These are phyloP conservation scores for Drechmeria coniospora DNA, from an alignment of 2,329 filamentous ascomycete genomes.

Conservation along the genomic window DNA sequence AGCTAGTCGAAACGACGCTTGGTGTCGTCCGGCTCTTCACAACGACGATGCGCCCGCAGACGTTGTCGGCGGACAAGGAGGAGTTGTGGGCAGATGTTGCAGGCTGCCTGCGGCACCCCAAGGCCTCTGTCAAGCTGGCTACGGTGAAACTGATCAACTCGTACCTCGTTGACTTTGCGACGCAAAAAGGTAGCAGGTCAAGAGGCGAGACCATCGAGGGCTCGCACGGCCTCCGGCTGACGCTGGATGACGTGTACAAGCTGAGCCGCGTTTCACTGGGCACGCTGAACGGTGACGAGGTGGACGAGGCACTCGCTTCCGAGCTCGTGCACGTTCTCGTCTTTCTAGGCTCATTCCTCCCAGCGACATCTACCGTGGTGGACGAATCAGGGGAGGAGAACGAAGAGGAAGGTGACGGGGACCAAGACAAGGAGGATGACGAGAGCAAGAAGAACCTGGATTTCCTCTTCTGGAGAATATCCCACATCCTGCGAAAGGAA, in stretches of 20 bases:
- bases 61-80: slow-evolving; percentile 43
- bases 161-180: slow-evolving; percentile 70
- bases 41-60: slow-evolving; percentile 45
- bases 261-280: slow-evolving; percentile 34
- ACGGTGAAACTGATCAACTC: slow-evolving; percentile 58
- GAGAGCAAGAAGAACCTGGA: slow-evolving; percentile 34
- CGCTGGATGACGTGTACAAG: slow-evolving; percentile 45
- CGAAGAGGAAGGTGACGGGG: slow-evolving; percentile 27
- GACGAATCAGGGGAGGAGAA: slow-evolving; percentile 23
- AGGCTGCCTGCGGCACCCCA: slow-evolving; percentile 53
- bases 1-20: slow-evolving; percentile 60
- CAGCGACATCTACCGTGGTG: slow-evolving; percentile 18
- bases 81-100: slow-evolving; percentile 58
- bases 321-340: slow-evolving; percentile 70
- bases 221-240: slow-evolving; percentile 54
- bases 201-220: slow-evolving; percentile 46
- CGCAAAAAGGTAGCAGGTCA: slow-evolving; percentile 33
- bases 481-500: slow-evolving; percentile 65
- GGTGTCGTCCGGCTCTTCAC: slow-evolving; percentile 53
- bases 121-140: slow-evolving; percentile 61
- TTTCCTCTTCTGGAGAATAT: slow-evolving; percentile 66
- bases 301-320: slow-evolving; percentile 60
- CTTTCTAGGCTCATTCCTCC: slow-evolving; percentile 54
- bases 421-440: slow-evolving; percentile 27
- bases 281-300: slow-evolving; percentile 43